Evolutionary conservation across 2,329 filamentous ascomycete species (phyloP).

Genomic region (Didymella glomerata): DNA sequence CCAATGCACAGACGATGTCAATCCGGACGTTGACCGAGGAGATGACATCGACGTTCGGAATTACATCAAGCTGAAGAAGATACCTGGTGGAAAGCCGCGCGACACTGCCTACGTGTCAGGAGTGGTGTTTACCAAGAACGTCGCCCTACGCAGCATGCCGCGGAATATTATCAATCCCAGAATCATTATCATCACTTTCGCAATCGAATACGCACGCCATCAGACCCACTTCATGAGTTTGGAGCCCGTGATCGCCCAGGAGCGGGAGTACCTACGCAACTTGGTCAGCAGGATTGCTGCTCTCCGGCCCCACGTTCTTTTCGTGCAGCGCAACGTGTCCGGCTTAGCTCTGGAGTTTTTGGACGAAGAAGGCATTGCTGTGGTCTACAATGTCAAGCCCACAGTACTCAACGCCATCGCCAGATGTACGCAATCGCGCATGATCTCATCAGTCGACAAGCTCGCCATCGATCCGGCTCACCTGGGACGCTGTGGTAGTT

Average conservation of each 20-base stretch:
- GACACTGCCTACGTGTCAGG: conserved; percentile 98
- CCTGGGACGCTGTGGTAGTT: conserved; percentile 82
- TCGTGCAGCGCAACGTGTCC: conserved; percentile 93
- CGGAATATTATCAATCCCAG: conserved; percentile 83
- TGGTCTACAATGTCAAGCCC: conserved; percentile 95
- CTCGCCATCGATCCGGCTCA: conserved; percentile 77
- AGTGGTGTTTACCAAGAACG: conserved; percentile 95
- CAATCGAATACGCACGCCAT: conserved; percentile 94
- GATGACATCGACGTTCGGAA: conserved; percentile 98
- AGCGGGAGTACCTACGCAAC: conserved; percentile 90
- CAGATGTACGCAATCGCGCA: conserved; percentile 86
- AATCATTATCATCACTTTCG: conserved; percentile 91
- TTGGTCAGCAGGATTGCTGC: conserved; percentile 91
- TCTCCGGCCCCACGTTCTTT: conserved; percentile 80
- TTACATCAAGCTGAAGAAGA: conserved; percentile 97
- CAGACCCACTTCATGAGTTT: conserved; percentile 97
- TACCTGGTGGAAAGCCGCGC: conserved; percentile 85
- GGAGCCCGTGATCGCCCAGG: conserved; percentile 94
- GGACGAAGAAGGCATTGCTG: conserved; percentile 86
- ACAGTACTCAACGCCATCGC: conserved; percentile 96
- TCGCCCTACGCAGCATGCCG: conserved; percentile 96
- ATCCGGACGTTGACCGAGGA: conserved; percentile 86
- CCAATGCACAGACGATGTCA: conserved; percentile 91
- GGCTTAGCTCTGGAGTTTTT: conserved; percentile 89
- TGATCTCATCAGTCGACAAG: conserved; percentile 96